phyloP scores from a whole-genome alignment of 345 rosid species.

The Erucastrum elatum region DNA sequence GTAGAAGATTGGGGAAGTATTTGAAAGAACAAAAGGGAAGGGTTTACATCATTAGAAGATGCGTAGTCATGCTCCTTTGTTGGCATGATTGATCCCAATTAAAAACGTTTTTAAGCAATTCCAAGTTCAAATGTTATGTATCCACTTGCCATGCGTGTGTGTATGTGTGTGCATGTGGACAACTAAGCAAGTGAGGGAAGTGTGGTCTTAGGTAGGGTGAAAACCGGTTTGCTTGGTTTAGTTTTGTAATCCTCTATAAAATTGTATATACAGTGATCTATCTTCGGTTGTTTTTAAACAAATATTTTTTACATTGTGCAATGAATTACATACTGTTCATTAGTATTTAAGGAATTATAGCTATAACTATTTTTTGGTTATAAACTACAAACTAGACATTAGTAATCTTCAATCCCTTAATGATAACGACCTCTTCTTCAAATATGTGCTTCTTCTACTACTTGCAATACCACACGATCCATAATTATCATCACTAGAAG shows the following conservation, averaged over 20 bases:
- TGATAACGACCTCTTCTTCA: slow-evolving; percentile 34
- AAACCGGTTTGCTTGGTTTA: slow-evolving; percentile 1
- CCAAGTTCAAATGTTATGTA: slow-evolving; percentile 12
- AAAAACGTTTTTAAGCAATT: background rate
- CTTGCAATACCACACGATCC: slow-evolving; percentile 14
- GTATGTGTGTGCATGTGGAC: slow-evolving; percentile 2
- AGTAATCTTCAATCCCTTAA: background rate
- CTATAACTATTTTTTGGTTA: background rate
- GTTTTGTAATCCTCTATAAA: slow-evolving; percentile 9
- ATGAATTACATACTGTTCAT: background rate
- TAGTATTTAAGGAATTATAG: background rate
- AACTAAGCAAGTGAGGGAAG: slow-evolving; percentile 1
- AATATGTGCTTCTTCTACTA: slow-evolving; percentile 19
- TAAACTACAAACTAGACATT: background rate
- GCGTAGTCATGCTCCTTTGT: slow-evolving; percentile 77
- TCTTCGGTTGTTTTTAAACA: background rate
- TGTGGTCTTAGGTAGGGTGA: background rate
- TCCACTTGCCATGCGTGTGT: background rate
- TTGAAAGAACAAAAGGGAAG: slow-evolving; percentile 68
- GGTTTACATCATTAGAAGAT: slow-evolving; percentile 69
- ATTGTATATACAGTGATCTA: slow-evolving; percentile 19
- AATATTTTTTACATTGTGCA: background rate
- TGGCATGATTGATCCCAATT: slow-evolving; percentile 54
- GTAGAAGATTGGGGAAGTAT: slow-evolving; percentile 61
- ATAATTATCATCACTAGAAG: slow-evolving; percentile 19